Evolutionary conservation across 177 flowering plant genomes (phyloP).

Genomic region (Vitis hybrid): DNA sequence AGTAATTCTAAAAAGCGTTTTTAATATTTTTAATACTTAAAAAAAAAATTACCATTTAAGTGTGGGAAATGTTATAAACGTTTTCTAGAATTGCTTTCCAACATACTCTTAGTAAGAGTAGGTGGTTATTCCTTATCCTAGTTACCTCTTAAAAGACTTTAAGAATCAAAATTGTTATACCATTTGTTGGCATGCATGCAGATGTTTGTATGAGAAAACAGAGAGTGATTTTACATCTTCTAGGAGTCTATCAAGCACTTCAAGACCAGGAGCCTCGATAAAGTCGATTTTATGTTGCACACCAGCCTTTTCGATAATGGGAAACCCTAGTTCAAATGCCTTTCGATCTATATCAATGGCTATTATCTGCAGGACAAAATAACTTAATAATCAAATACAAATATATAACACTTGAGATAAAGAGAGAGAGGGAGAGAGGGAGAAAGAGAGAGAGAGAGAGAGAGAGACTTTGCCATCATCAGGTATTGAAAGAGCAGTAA

Average conservation of each 20-base stretch:
- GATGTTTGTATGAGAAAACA: too few species aligned
- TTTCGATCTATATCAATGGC: conserved; percentile 43
- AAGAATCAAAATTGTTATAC: too few species aligned
- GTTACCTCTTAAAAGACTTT: too few species aligned
- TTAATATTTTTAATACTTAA: fast-evolving
- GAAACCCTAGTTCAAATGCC: conserved; percentile 49
- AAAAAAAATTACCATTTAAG: too few species aligned
- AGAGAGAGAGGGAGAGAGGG: not conserved
- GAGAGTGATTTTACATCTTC: too few species aligned
- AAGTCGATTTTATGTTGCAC: conserved; percentile 54
- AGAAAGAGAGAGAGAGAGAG: not conserved
- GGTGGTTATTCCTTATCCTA: too few species aligned
- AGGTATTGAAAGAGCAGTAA: conserved; percentile 39
- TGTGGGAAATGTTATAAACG: fast-evolving
- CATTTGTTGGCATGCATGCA: too few species aligned
- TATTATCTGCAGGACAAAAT: conserved; percentile 31
- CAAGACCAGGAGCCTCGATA: conserved; percentile 35
- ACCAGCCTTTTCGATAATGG: conserved; percentile 41
- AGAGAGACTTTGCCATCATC: conserved; percentile 35
- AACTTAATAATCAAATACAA: too few species aligned
- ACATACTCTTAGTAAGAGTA: fast-evolving
- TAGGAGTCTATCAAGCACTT: conserved; percentile 30
- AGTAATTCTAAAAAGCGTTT: too few species aligned
- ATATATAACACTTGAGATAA: too few species aligned
- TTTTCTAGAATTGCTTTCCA: fast-evolving